Conservation (phyloP, 2,329 filamentous ascomycete genomes). For the Ophiocordyceps polyrhachis-furcata region DNA sequence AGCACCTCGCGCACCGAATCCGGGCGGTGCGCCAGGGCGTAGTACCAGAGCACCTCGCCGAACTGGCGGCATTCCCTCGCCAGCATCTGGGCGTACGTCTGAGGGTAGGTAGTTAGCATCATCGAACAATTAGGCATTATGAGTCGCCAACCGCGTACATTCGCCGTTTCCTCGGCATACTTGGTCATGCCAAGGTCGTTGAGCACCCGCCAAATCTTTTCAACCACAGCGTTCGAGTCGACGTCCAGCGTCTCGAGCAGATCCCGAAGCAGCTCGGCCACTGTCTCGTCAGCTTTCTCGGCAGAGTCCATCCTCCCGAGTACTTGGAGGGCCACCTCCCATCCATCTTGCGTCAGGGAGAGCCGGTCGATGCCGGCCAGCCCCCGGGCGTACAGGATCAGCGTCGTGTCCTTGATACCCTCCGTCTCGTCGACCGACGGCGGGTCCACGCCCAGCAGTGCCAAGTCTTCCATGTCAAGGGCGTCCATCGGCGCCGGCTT, state of each 20-base stretch:
- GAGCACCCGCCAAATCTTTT: constrained; percentile 65
- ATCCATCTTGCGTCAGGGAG: constrained; percentile 44
- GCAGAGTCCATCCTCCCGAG: constrained; percentile 64
- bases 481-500: constrained; percentile 39
- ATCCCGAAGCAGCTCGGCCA: constrained; percentile 51
- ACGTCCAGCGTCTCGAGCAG: constrained; percentile 44
- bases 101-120: not conserved
- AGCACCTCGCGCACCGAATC: constrained; percentile 71
- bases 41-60: constrained; percentile 78
- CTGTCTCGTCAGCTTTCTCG: constrained; percentile 50
- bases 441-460: constrained; percentile 53
- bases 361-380: constrained; percentile 38
- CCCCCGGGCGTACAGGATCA: constrained; percentile 56
- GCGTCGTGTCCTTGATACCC: constrained; percentile 60
- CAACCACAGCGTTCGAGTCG: constrained; percentile 51
- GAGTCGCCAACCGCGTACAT: constrained; percentile 44
- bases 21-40: constrained; percentile 62
- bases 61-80: constrained; percentile 57
- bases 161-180: constrained; percentile 64
- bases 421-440: constrained; percentile 39
- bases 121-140: not conserved
- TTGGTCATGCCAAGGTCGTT: constrained; percentile 59
- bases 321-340: constrained; percentile 75
- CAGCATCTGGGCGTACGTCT: constrained; percentile 72
- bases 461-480: constrained; percentile 68